A percentile compares a stretch with the other conserved stretches of the same genome.
phyloP scores from a whole-genome alignment of 768 basidiomycete species.

The Phanerochaete sordida region DNA sequence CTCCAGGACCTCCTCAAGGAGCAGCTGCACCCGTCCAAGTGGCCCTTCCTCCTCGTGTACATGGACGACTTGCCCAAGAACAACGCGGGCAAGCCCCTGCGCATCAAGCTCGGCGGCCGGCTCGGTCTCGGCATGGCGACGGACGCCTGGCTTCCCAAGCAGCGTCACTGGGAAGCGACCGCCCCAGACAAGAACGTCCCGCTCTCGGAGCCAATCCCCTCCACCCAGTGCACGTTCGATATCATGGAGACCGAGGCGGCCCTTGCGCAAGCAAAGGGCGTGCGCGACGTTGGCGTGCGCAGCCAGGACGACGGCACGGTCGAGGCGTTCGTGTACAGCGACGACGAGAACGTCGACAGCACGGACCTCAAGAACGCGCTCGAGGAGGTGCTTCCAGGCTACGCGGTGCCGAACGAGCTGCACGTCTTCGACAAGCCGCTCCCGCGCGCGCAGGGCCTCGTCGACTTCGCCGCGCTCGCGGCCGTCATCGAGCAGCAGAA shows the following conservation, averaged over 20 bases:
- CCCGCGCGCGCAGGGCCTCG: slow-evolving; percentile 19
- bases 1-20: slow-evolving; percentile 42
- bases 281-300: slow-evolving; percentile 33
- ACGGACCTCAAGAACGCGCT: slow-evolving; percentile 14
- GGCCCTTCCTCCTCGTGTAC: slow-evolving; percentile 46
- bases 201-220: slow-evolving; percentile 36
- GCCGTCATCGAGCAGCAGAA: slow-evolving; percentile 14
- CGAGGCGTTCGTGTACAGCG: slow-evolving; percentile 36
- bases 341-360: slow-evolving; percentile 20
- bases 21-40: slow-evolving; percentile 45
- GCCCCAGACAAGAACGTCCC: slow-evolving; percentile 29
- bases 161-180: slow-evolving; percentile 40
- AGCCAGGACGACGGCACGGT: slow-evolving; percentile 28
- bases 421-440: slow-evolving; percentile 26
- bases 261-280: slow-evolving; percentile 27
- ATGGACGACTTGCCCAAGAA: slow-evolving; percentile 48
- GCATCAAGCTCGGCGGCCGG: slow-evolving; percentile 40
- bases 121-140: slow-evolving; percentile 34
- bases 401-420: slow-evolving; percentile 36
- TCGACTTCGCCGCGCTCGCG: slow-evolving; percentile 35
- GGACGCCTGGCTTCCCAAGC: slow-evolving; percentile 30
- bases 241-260: slow-evolving; percentile 23
- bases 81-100: slow-evolving; percentile 43
- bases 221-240: slow-evolving; percentile 30
- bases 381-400: slow-evolving; percentile 32